These are phyloP conservation scores for Podaxis sp. DNA, from an alignment of 768 basidiomycete species.

Conservation along the genomic window DNA sequence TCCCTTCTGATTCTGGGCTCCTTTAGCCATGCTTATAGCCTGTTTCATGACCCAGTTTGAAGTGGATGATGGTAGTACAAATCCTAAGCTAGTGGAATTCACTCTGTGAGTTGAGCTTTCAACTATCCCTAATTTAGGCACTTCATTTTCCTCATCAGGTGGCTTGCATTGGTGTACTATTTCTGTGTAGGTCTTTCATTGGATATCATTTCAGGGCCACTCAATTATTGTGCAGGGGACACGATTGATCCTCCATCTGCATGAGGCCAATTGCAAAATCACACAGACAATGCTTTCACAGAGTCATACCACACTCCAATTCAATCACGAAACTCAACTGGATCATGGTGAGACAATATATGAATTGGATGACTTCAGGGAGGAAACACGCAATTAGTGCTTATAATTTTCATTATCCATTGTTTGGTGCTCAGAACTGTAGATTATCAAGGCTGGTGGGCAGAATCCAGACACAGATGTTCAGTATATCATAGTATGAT, in stretches of 20 bases:
- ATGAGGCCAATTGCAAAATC: background rate
- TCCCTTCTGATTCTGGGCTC: background rate
- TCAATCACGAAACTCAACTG: background rate
- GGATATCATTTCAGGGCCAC: background rate
- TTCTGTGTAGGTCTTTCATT: background rate
- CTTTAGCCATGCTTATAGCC: too few relatives aligned
- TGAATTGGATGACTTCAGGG: background rate
- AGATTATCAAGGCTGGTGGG: too few relatives aligned
- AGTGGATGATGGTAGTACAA: too few relatives aligned
- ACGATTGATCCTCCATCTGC: background rate
- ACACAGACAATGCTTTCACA: background rate
- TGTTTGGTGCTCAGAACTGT: too few relatives aligned
- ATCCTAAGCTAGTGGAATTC: too few relatives aligned
- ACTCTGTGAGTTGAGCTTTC: too few relatives aligned
- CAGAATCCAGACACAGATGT: too few relatives aligned
- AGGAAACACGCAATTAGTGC: too few relatives aligned
- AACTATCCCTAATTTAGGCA: too few relatives aligned
- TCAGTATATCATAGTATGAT: too few relatives aligned
- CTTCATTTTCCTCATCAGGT: background rate
- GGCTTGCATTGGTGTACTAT: background rate
- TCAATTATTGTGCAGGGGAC: background rate
- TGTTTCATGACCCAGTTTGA: too few relatives aligned
- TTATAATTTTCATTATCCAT: too few relatives aligned
- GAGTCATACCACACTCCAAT: background rate
- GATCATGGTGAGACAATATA: background rate